phyloP scores from a whole-genome alignment of 805 yeast genomes.

The Lipomyces lipofer region DNA sequence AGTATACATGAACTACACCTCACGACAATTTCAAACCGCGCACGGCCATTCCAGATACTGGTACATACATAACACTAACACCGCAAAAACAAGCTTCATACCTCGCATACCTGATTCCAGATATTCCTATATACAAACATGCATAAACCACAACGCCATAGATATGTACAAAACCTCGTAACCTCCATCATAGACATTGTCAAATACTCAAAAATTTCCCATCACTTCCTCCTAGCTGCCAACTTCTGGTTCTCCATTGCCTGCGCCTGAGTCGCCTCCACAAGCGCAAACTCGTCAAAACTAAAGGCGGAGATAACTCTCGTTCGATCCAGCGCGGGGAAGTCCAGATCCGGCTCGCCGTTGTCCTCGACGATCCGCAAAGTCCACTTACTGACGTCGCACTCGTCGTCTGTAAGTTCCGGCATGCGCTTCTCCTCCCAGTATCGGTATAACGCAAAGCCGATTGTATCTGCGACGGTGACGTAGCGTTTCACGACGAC shows the following conservation, averaged over 20 bases:
- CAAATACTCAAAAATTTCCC: no score
- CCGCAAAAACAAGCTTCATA: no score
- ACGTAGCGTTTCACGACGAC: slow-evolving; percentile 43
- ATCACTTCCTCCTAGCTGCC: not conserved
- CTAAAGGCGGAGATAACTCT: slow-evolving; percentile 69
- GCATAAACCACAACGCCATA: no score
- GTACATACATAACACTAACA: no score
- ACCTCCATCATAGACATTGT: no score
- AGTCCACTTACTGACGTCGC: slow-evolving; percentile 71
- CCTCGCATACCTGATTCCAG: no score
- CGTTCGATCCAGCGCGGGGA: slow-evolving; percentile 79
- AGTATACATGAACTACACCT: no score
- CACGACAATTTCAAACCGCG: no score
- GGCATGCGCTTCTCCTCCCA: slow-evolving; percentile 36
- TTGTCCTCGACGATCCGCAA: slow-evolving; percentile 87
- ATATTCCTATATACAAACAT: no score
- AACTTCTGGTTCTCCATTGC: slow-evolving; percentile 47
- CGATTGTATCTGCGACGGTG: slow-evolving; percentile 57
- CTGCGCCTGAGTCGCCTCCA: slow-evolving; percentile 48
- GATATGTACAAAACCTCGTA: no score
- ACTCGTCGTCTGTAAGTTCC: slow-evolving; percentile 33
- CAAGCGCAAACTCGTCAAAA: slow-evolving; percentile 78
- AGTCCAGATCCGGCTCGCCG: slow-evolving; percentile 85
- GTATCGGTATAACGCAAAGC: slow-evolving; percentile 48
- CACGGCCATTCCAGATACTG: no score